Evolutionary conservation across 139 green algal species (phyloP).

Genomic region (Haematococcus lacustris): DNA sequence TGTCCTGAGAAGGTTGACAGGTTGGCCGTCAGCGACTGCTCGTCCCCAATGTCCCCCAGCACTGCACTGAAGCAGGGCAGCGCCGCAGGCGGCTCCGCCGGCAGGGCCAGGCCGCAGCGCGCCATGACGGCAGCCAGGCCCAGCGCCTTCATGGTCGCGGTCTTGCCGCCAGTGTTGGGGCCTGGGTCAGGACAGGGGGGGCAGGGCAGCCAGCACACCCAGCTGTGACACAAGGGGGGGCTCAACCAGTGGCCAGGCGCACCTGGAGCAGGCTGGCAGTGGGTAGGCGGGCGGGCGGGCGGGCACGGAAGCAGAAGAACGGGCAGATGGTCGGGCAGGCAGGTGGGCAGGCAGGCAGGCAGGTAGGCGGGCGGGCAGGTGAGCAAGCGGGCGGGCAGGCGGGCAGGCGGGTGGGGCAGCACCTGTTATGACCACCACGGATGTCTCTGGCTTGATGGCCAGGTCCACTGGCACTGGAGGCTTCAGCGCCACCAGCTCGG

Average conservation of each 20-base stretch:
- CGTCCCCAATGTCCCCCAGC: conserved; percentile 87
- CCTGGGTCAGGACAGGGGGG: no score
- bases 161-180: conserved; percentile 96
- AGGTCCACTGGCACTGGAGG: conserved; percentile 60
- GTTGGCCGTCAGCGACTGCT: conserved; percentile 72
- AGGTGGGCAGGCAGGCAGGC: no score
- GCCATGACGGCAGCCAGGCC: conserved; percentile 77
- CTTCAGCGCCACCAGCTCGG: conserved; percentile 1
- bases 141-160: conserved; percentile 81
- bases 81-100: conserved; percentile 43
- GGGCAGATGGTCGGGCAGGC: no score
- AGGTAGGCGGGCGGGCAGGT: no score
- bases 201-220: no score
- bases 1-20: conserved; percentile 95
- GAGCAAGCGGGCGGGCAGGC: no score
- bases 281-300: no score
- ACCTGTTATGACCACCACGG: conserved; percentile 42
- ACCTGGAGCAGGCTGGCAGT: no score
- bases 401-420: no score
- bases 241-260: no score
- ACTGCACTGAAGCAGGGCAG: conserved; percentile 71
- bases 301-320: no score
- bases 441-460: conserved; percentile 33
- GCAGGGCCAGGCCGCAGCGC: conserved; percentile 71
- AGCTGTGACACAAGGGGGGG: no score